A percentile compares a stretch with the other conserved stretches of the same genome.
Evolutionary conservation across 2,329 filamentous ascomycete genomes (phyloP).

Genomic region (Moelleriella libera): DNA sequence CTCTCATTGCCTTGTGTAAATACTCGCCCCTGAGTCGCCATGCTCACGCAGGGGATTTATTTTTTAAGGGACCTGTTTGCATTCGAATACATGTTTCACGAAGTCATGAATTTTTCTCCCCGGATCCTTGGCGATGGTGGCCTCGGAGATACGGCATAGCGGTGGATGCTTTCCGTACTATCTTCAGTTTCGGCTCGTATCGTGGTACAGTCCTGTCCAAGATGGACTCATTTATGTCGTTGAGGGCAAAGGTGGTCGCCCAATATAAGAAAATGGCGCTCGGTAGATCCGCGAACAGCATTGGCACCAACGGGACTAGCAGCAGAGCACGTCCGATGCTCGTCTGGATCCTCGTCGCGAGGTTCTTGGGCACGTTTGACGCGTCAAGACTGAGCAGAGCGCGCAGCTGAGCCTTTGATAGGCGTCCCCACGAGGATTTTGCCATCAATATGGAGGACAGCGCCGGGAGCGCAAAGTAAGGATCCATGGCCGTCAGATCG

Average conservation of each 20-base stretch:
- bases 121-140: neutral
- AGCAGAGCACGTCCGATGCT: constrained; percentile 16
- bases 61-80: too few species aligned
- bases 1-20: neutral
- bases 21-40: neutral
- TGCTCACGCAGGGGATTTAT: too few species aligned
- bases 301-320: constrained; percentile 18
- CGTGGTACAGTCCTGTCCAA: constrained; percentile 10
- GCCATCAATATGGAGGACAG: constrained; percentile 17
- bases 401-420: constrained; percentile 14
- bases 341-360: constrained; percentile 10
- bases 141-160: constrained; percentile 6
- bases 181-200: constrained; percentile 6
- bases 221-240: constrained; percentile 18
- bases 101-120: neutral
- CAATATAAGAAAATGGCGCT: constrained; percentile 27
- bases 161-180: constrained; percentile 3
- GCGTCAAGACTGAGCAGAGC: constrained; percentile 10
- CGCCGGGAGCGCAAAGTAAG: constrained; percentile 32
- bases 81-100: too few species aligned
- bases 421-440: constrained; percentile 13
- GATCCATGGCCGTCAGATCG: constrained; percentile 37
- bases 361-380: constrained; percentile 6
- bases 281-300: constrained; percentile 20
- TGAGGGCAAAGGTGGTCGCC: constrained; percentile 20